Evolutionary conservation across 2,329 filamentous ascomycete species (phyloP).

Genomic region (Talaromyces sp.): DNA sequence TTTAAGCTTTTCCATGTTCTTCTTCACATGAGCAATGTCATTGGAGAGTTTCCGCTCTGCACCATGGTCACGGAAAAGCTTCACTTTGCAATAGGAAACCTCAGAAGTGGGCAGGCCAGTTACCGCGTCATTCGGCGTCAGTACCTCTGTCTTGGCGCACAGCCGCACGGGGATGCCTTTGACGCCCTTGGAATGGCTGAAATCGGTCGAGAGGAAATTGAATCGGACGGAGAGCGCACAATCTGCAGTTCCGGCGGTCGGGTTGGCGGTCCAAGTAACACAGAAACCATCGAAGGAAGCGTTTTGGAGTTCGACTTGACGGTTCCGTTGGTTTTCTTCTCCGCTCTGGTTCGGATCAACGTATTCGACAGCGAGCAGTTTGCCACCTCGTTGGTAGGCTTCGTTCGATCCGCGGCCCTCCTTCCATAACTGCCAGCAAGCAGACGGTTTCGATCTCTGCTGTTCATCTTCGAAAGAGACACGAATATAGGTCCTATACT

Average conservation of each 20-base stretch:
- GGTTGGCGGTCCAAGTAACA: constrained; percentile 76
- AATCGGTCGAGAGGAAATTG: constrained; percentile 97
- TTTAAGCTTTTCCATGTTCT: constrained; percentile 92
- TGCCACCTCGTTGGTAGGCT: constrained; percentile 86
- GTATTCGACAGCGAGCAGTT: constrained; percentile 90
- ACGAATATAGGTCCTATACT: constrained; percentile 86
- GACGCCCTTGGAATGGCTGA: constrained; percentile 97
- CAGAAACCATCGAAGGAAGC: constrained; percentile 93
- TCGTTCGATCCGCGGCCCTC: constrained; percentile 94
- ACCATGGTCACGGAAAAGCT: constrained; percentile 92
- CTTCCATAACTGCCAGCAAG: constrained; percentile 92
- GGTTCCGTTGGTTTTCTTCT: constrained; percentile 51
- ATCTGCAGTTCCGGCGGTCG: constrained; percentile 60
- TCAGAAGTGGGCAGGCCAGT: constrained; percentile 45
- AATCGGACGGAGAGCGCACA: constrained; percentile 88
- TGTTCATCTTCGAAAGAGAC: constrained; percentile 96
- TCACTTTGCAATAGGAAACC: constrained; percentile 93
- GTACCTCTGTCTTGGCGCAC: constrained; percentile 76
- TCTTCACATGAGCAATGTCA: constrained; percentile 90
- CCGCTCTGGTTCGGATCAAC: constrained; percentile 61
- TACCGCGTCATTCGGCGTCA: constrained; percentile 4
- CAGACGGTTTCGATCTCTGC: constrained; percentile 73
- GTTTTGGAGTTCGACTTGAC: constrained; percentile 64
- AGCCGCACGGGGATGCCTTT: constrained; percentile 94
- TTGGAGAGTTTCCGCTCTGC: constrained; percentile 94